phyloP scores from a whole-genome alignment of 768 basidiomycete genomes.

The Astraeus odoratus region DNA sequence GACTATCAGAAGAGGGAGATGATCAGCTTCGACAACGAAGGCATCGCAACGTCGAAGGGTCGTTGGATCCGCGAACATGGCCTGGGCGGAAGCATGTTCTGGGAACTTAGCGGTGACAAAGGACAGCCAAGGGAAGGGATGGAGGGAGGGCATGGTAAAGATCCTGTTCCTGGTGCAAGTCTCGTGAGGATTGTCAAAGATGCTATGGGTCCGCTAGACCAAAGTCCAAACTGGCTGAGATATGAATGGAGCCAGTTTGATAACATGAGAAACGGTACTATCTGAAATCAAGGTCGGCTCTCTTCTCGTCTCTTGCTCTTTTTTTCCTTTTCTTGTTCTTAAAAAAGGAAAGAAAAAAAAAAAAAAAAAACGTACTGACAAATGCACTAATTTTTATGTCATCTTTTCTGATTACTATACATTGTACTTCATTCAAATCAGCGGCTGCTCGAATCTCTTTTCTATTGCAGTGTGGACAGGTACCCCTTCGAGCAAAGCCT shows the following conservation, averaged over 20 bases:
- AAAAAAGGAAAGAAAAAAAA: too few species aligned
- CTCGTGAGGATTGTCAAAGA: constrained; percentile 71
- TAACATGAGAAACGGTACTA: constrained; percentile 68
- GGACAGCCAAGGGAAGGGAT: constrained; percentile 58
- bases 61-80: constrained; percentile 70
- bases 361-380: too few species aligned
- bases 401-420: too few species aligned
- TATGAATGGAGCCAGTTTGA: constrained; percentile 76
- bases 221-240: constrained; percentile 70
- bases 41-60: constrained; percentile 67
- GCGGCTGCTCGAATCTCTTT: too few species aligned
- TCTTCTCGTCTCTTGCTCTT: too few species aligned
- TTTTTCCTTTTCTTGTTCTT: too few species aligned
- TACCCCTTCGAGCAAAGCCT: too few species aligned
- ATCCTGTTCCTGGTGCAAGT: constrained; percentile 59
- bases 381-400: too few species aligned
- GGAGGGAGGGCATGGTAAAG: constrained; percentile 72
- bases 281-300: constrained; percentile 14
- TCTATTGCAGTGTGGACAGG: too few species aligned
- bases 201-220: constrained; percentile 70
- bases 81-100: constrained; percentile 90
- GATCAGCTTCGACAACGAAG: constrained; percentile 74
- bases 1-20: constrained; percentile 69
- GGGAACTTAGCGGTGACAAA: constrained; percentile 91
- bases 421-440: too few species aligned